Evolutionary conservation across 345 rosid genomes (phyloP), one percentile per base, ranked within the genome.

Genomic region (Camelina laxa): DNA sequence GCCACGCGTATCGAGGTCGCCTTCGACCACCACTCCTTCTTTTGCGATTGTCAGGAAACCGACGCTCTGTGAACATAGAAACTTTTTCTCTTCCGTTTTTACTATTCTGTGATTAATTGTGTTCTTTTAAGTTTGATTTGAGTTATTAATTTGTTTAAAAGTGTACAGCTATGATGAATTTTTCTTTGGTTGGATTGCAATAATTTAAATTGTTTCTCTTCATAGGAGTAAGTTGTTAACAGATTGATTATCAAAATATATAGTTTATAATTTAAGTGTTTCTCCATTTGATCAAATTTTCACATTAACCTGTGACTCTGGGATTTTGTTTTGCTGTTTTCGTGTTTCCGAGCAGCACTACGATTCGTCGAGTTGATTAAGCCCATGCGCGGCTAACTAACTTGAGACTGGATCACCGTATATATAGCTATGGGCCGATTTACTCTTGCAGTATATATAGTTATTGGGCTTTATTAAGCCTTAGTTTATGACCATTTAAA

Each of bases 51-150:
- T n/a, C n/a, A n/a, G n/a, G n/a, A n/a, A n/a, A n/a, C n/a, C n/a
- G n/a, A n/a, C n/a, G n/a, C n/a, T n/a, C n/a, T n/a, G n/a, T n/a
- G n/a, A n/a, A n/a, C n/a, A n/a, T n/a, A n/a, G n/a, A n/a, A n/a
- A n/a, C n/a, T n/a, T n/a, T n/a, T n/a, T n/a, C n/a, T n/a, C n/a
- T n/a, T n/a, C n/a, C n/a, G n/a, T n/a, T n/a, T n/a, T n/a, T n/a
- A n/a, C n/a, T 33, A 24, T 22, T n/a, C 4, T 76, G 74, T 76
- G 80, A 76, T 76, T 76, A 76, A 63, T 47, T 70, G 36, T 70
- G 54, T 70, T 70, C 51, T 63, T 57, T 41, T 9, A 27, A 39
- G 66, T 9, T 12, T 76, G 65, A 6, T 64, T 76, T 64, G 61
- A 56, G 36, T 76, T 76, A 24, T 62, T 76, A 44, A 47, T 62